Evolutionary conservation across 1,139 yeast species (phyloP).

Genomic region (Taiozyma onychis): DNA sequence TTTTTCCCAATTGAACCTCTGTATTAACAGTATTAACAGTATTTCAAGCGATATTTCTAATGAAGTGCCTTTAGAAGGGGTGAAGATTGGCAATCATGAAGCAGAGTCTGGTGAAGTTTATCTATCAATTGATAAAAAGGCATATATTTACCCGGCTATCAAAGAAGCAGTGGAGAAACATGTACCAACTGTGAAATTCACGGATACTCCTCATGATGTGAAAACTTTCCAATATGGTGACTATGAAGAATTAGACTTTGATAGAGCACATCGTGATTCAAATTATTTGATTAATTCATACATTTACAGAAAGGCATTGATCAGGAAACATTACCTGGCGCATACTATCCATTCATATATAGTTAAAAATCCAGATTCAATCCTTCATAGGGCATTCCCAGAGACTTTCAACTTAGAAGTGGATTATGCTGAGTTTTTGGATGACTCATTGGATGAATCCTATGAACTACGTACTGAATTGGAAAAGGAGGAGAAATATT

Average conservation of each 20-base stretch:
- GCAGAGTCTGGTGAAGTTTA: slow-evolving; percentile 1
- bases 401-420: slow-evolving; percentile 76
- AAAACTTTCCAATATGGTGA: slow-evolving; percentile 76
- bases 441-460: slow-evolving; percentile 87
- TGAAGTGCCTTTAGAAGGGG: slow-evolving; percentile 1
- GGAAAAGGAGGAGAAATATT: slow-evolving; percentile 55
- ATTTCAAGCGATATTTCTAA: slow-evolving; percentile 1
- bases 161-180: slow-evolving; percentile 34
- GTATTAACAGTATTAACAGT: not conserved
- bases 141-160: slow-evolving; percentile 60
- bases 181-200: slow-evolving; percentile 21
- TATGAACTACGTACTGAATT: slow-evolving; percentile 82
- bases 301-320: slow-evolving; percentile 79
- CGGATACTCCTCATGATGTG: slow-evolving; percentile 8
- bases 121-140: slow-evolving; percentile 29
- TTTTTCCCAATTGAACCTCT: not conserved
- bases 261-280: slow-evolving; percentile 33
- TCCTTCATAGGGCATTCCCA: slow-evolving; percentile 58
- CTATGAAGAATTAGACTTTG: slow-evolving; percentile 84
- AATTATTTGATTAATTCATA: slow-evolving; percentile 73
- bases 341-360: slow-evolving; percentile 69
- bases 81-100: not conserved
- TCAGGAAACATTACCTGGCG: slow-evolving; percentile 82
- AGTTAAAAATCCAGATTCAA: slow-evolving; percentile 69
- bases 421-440: slow-evolving; percentile 95